Base-by-base conservation (phyloP, 2,329 filamentous ascomycete species). In the Penicillium sp. region DNA sequence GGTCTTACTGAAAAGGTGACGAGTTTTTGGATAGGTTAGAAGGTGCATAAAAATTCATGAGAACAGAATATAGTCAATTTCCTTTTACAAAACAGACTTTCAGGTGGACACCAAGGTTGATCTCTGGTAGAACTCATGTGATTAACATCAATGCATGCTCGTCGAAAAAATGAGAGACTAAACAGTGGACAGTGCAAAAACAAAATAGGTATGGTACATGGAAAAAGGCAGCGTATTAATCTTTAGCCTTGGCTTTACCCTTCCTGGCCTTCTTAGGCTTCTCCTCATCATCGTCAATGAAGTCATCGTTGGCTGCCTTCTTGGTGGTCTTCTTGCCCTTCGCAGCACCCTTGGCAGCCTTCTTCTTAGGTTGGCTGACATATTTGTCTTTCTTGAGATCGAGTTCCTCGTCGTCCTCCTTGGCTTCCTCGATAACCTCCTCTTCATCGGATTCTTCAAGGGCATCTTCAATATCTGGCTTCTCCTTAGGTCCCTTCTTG, bases 351-450 rank as follows among this genome's bases (percentile, higher is more conserved):
- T 56, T 56, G 1, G 67, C 64, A 1, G 79, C 78, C 70, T 85
- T 83, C 68, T 77, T 64, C 73, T 87, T 91, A 12, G 93, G 90
- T 69, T 89, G 83, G 73, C 94, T 96, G 71, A 97, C 92, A 68
- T 96, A 97, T 74, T 97, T 97, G 75, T 99, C 94, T 70, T 93
- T 96, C 68, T 89, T 91, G 49, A 97, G 73, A 70, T 96, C 91
- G n/a, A 86, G 49, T 18, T 51, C 77, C 51, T 92, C 89, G 4
- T 90, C 89, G 0, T 87, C 87, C 1, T 81, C 85, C 41, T 85
- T 72, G n/a, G 76, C 74, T 14, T 77, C 79, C 45, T 79, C 76
- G 1, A 85, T 75, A 26, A 79, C 77, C 31, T 86, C 86, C n/a
- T 81, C 87, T 20, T 87, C 85, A 44, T 96, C 93, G 5, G 91